A percentile compares a stretch with the other conserved stretches of the same genome.
Conservation (phyloP, 2,329 filamentous ascomycete species). For the Lasiodiplodia citricola region DNA sequence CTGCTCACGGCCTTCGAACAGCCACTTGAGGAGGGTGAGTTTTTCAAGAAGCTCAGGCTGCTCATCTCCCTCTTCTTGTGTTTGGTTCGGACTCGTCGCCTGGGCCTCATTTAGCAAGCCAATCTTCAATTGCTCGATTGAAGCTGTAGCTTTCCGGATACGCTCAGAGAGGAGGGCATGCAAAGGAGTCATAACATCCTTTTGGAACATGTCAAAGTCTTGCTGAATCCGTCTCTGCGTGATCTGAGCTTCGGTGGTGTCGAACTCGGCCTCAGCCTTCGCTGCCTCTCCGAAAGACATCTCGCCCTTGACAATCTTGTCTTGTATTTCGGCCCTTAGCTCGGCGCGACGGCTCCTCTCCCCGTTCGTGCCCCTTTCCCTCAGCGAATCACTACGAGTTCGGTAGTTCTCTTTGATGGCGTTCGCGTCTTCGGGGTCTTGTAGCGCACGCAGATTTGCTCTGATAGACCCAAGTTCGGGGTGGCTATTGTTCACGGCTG, state of each 20-base stretch:
- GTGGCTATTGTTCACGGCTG: slow-evolving; percentile 94
- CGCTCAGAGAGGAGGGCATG: slow-evolving; percentile 80
- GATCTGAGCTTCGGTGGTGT: slow-evolving; percentile 70
- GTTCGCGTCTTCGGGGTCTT: slow-evolving; percentile 74
- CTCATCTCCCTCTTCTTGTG: slow-evolving; percentile 94
- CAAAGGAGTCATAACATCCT: slow-evolving; percentile 79
- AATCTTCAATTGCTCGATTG: slow-evolving; percentile 77
- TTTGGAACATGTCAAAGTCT: slow-evolving; percentile 85
- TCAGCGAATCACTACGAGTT: slow-evolving; percentile 57
- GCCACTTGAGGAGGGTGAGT: slow-evolving; percentile 92
- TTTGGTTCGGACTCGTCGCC: slow-evolving; percentile 74
- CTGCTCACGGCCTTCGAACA: slow-evolving; percentile 91
- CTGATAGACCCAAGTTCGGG: slow-evolving; percentile 84
- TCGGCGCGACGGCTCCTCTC: slow-evolving; percentile 67
- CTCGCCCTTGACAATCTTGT: slow-evolving; percentile 76
- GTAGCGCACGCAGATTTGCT: slow-evolving; percentile 72
- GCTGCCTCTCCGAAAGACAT: slow-evolving; percentile 85
- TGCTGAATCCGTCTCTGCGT: slow-evolving; percentile 76
- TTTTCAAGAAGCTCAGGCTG: slow-evolving; percentile 93
- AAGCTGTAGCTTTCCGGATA: slow-evolving; percentile 72
- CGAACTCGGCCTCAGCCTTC: slow-evolving; percentile 76
- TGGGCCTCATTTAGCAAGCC: slow-evolving; percentile 76
- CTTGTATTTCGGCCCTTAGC: slow-evolving; percentile 76
- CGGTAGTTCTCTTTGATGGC: slow-evolving; percentile 65
- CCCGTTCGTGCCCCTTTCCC: slow-evolving; percentile 59